Evolutionary conservation across 176 grass and related monocot genomes (phyloP).

Genomic region (Areca catechu): DNA sequence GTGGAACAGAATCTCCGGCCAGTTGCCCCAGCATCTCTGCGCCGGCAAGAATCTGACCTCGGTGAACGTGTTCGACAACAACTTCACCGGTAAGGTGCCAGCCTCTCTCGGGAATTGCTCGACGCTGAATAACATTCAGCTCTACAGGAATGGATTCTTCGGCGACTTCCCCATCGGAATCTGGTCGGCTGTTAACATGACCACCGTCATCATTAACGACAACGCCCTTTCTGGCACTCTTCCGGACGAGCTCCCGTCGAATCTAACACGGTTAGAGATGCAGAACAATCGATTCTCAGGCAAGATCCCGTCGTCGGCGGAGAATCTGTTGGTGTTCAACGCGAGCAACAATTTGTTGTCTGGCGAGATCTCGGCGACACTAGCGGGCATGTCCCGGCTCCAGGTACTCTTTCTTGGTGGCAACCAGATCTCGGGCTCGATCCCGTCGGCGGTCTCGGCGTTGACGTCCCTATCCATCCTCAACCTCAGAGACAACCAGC

Average conservation of each 20-base stretch:
- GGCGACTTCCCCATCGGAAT: constrained; percentile 43
- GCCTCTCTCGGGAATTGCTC: constrained; percentile 22
- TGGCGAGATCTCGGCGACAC: constrained; percentile 29
- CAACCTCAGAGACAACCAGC: constrained; percentile 37
- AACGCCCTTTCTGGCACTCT: constrained; percentile 50
- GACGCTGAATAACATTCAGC: constrained; percentile 28
- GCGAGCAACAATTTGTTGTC: constrained; percentile 50
- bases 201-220: constrained; percentile 39
- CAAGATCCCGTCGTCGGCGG: constrained; percentile 20
- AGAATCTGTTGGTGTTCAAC: constrained; percentile 16
- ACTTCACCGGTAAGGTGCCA: constrained; percentile 36
- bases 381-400: constrained; percentile 20
- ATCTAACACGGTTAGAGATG: constrained; percentile 47
- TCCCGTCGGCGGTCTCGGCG: constrained; percentile 29
- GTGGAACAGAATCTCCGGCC: constrained; percentile 43
- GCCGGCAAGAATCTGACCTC: constrained; percentile 18
- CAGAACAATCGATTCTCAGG: constrained; percentile 52
- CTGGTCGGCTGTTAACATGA: constrained; percentile 35
- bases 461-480: constrained; percentile 37
- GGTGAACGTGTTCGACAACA: constrained; percentile 60
- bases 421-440: constrained; percentile 23
- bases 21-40: constrained; percentile 39
- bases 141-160: constrained; percentile 51
- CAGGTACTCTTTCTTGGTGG: too few relatives aligned
- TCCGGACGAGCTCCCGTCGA: constrained; percentile 18